A percentile compares a stretch with the other conserved stretches of the same genome.
Conservation (phyloP, 192 early-diverging fungal species). For the Coemansia sp. region DNA sequence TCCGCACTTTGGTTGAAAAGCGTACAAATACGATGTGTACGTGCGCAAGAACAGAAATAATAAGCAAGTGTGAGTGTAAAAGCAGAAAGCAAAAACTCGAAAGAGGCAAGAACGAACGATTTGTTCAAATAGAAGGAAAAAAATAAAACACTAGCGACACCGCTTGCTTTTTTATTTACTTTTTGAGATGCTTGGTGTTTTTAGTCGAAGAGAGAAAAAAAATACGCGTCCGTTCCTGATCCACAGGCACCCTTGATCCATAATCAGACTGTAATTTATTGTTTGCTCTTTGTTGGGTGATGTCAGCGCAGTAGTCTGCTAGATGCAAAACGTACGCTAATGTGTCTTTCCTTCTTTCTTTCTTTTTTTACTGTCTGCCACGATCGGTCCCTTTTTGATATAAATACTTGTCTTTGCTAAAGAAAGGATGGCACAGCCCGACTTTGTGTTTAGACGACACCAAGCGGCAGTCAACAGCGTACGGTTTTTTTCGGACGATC, state of each 20-base stretch:
- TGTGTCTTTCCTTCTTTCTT: not conserved
- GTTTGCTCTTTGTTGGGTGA: too few species aligned
- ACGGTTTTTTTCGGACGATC: conserved; percentile 44
- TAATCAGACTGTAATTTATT: not conserved
- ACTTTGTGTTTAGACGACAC: conserved; percentile 52
- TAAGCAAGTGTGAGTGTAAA: not conserved
- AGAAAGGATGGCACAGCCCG: conserved; percentile 32
- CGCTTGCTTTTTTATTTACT: not conserved
- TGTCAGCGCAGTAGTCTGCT: too few species aligned
- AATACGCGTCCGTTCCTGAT: conserved; percentile 9
- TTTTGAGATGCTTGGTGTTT: not conserved
- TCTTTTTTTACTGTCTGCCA: not conserved
- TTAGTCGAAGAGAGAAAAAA: conserved; percentile 3
- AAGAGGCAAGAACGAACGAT: not conserved
- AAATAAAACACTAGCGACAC: not conserved
- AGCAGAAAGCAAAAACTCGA: not conserved
- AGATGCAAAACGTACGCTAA: too few species aligned
- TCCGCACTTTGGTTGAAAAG: not conserved
- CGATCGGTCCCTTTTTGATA: not conserved
- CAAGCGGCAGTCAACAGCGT: conserved; percentile 50
- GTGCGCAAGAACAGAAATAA: not conserved
- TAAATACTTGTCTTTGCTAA: not conserved
- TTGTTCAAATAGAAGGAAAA: not conserved
- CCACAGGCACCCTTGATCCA: conserved; percentile 1
- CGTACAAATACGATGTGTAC: conserved; percentile 1